Evolutionary conservation across 768 basidiomycete genomes (phyloP).

Genomic region (Termitomyces sp.): DNA sequence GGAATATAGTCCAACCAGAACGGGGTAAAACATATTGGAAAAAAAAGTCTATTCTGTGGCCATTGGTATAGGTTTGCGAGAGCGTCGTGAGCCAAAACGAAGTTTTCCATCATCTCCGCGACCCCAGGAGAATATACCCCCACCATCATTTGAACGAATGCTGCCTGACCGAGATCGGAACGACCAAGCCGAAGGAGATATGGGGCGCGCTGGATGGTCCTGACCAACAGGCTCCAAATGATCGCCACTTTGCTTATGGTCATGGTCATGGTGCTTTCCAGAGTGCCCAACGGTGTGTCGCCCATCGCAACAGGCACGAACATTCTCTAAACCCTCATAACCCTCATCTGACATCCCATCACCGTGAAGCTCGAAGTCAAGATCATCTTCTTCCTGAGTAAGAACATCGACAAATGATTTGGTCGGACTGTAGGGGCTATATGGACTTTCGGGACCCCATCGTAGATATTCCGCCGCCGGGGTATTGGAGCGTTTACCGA

Average conservation of each 20-base stretch:
- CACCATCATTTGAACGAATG: constrained; percentile 61
- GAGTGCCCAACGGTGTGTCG: constrained; percentile 76
- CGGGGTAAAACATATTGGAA: constrained; percentile 9
- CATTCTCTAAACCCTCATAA: constrained; percentile 93
- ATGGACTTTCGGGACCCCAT: constrained; percentile 72
- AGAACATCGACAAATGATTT: constrained; percentile 59
- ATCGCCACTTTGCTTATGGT: constrained; percentile 43
- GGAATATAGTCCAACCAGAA: constrained; percentile 14
- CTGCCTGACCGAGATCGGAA: constrained; percentile 81
- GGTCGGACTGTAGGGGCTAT: constrained; percentile 75
- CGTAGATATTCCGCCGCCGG: constrained; percentile 89
- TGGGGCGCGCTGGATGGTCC: constrained; percentile 53
- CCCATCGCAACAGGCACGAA: constrained; percentile 87
- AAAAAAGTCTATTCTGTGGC: constrained; percentile 16
- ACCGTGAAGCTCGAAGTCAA: constrained; percentile 82
- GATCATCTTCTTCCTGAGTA: constrained; percentile 42
- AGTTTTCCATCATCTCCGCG: constrained; percentile 58
- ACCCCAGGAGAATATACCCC: constrained; percentile 65
- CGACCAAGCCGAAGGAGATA: constrained; percentile 75
- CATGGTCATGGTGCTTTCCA: constrained; percentile 44
- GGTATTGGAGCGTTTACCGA: constrained; percentile 84
- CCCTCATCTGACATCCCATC: constrained; percentile 68
- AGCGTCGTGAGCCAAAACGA: constrained; percentile 70
- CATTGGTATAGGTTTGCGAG: constrained; percentile 36
- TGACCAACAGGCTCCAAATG: constrained; percentile 44